Evolutionary conservation across 2,329 filamentous ascomycete species (phyloP).

Genomic region (Xylaria sp.): DNA sequence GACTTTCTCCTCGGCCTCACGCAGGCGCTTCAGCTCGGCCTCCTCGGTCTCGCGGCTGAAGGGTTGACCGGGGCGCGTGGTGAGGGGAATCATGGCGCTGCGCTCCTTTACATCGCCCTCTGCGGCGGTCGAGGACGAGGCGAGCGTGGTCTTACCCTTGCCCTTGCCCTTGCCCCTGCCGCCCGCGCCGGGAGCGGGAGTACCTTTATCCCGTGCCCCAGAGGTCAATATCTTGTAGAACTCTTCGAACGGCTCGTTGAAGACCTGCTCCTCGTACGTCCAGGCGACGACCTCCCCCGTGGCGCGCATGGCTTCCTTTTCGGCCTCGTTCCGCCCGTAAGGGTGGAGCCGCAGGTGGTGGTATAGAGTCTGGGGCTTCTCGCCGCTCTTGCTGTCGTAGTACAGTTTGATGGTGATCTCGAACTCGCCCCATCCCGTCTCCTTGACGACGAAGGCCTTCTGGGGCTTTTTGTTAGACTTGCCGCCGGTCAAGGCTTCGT

Average conservation of each 20-base stretch:
- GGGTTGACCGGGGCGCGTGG: slow-evolving; percentile 69
- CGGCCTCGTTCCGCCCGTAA: slow-evolving; percentile 81
- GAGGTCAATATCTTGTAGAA: slow-evolving; percentile 87
- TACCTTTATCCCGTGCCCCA: slow-evolving; percentile 64
- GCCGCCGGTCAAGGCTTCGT: slow-evolving; percentile 32
- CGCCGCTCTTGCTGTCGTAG: slow-evolving; percentile 83
- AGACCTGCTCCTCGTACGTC: slow-evolving; percentile 91
- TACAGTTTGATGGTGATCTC: slow-evolving; percentile 95
- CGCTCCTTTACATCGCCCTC: slow-evolving; percentile 57
- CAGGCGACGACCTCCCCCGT: slow-evolving; percentile 74
- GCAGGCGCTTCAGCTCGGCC: slow-evolving; percentile 64
- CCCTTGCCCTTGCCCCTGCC: slow-evolving; percentile 65
- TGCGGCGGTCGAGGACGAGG: slow-evolving; percentile 22
- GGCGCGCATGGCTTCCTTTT: slow-evolving; percentile 66
- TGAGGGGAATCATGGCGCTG: slow-evolving; percentile 76
- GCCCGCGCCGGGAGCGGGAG: slow-evolving; percentile 44
- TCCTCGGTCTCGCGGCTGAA: slow-evolving; percentile 75
- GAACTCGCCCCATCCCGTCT: slow-evolving; percentile 98
- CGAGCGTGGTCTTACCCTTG: slow-evolving; percentile 51
- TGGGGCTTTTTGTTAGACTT: slow-evolving; percentile 53
- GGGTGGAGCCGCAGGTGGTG: slow-evolving; percentile 91
- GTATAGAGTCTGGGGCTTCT: slow-evolving; percentile 96
- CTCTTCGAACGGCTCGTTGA: slow-evolving; percentile 94
- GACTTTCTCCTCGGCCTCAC: slow-evolving; percentile 68
- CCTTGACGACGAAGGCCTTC: slow-evolving; percentile 73